Base-by-base conservation (phyloP, 2,329 filamentous ascomycete species). In the Ophiostoma sp. region DNA sequence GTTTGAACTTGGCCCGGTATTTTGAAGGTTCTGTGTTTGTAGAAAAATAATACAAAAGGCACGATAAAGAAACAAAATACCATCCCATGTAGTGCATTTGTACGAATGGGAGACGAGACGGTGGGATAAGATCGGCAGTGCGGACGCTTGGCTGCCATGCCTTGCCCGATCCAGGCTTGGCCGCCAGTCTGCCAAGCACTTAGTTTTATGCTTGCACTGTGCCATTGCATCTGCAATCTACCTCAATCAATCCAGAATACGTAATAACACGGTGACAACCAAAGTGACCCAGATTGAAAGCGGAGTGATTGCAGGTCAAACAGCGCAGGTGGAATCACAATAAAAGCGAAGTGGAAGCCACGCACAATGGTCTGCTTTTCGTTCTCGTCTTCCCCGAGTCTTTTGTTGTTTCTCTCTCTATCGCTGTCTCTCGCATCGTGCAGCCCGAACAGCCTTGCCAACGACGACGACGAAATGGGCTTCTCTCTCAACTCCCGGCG, bases 31-130 rank as follows among this genome's bases (percentile, higher is more conserved):
- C 52, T 27, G 20, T 27, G 52, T 4, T 31, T 27, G 52, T 57
- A 27, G 52, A 57, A 57, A 57, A 57, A 31, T 7, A 23, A 31
- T 27, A 27, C 10, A 27, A 57, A 48, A 48, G 17, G 52, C n/a
- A 57, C 23, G 52, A 31, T n/a, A 57, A 57, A 57, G n/a, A 57
- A 57, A 15, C 52, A 57, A 27, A 57, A 57, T 57, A 13, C 15
- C 52, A 57, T 57, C 52, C 23, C 52, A 57, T 57, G n/a, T 27
- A 13, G n/a, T 57, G 52, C 52, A 23, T 13, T 57, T 27, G 52
- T 57, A 57, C 52, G 52, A 57, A 57, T 57, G n/a, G 52, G 52
- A 57, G 52, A 57, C 44, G 44, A 27, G 52, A n/a, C 52, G 23
- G 48, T 52, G 52, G 52, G 52, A 57, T 23, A 8, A 13, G 57